Evolutionary conservation across 2,329 filamentous ascomycete genomes (phyloP), one percentile per base, ranked within the genome.

Genomic region (Phaeoacremonium minimum): DNA sequence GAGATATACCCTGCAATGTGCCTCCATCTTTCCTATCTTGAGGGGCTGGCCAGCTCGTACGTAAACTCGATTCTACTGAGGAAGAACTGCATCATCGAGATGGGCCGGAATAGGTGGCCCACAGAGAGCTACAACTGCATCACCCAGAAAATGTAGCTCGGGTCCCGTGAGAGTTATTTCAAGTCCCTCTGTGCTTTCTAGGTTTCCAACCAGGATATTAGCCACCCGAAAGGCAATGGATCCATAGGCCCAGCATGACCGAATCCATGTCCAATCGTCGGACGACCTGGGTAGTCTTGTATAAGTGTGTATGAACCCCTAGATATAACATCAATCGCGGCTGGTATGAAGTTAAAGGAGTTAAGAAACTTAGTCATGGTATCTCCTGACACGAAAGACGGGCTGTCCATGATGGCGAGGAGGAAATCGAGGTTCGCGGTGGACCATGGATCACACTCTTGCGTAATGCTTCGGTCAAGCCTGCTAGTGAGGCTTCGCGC

Each of bases 141-240:
- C 57, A 3, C 63, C 64, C 4, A 75, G 52, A 45, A 83, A 83
- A 0, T 60, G 58, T 15, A 83, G 51, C 18, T 79, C 75, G 0
- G 79, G 78, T 0, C 79, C 79, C 12, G 64, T 70, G n/a, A 81
- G 46, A 0, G 78, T 82, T 17, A 81, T 75, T 45, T 84, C 79
- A 1, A 84, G 53, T 0, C 64, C 67, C 49, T 80, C 79, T 4
- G 56, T 65, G 0, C 63, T 65, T 1, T 61, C 49, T 0, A 63
- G 45, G 36, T 83, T 83, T 1, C 76, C 77, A 0, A 75, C 77
- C 2, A 83, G 61, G 15, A 72, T 58, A 43, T 83, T 84, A 3
- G 74, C 77, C 18, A 80, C 62, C 16, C 69, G 68, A 30, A 75
- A 71, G 2, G 73, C 66, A n/a, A 81, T 1, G 68, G 62, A 47